Percentiles rank a stretch among this genome's conserved stretches.
Conservation (phyloP, 1,139 yeast genomes). For the Magnusiomyces magnusii region DNA sequence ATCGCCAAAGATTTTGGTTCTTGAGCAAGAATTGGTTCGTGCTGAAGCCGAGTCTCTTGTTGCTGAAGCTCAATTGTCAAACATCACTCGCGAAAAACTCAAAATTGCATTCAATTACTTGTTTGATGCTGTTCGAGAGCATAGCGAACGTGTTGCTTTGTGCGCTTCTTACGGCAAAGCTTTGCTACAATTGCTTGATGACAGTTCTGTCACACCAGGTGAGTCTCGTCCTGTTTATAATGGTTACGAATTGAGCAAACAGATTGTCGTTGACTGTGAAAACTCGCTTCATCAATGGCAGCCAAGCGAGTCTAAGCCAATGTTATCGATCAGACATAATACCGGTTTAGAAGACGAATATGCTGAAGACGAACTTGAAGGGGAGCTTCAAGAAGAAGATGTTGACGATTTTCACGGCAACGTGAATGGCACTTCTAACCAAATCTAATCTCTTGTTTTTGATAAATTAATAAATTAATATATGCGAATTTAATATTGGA, state of each 20-base stretch:
- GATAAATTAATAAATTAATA: too few relatives aligned
- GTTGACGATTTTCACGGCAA: too few relatives aligned
- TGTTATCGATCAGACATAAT: constrained; percentile 47
- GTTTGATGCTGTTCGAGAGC: constrained; percentile 94
- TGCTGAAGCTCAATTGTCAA: constrained; percentile 97
- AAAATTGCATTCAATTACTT: constrained; percentile 97
- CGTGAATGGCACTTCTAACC: too few relatives aligned
- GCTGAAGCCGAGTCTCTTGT: constrained; percentile 99
- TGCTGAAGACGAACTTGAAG: constrained; percentile 28
- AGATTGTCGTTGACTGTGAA: constrained; percentile 95
- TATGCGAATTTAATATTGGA: too few relatives aligned
- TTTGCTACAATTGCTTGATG: constrained; percentile 88
- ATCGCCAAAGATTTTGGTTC: constrained; percentile 87
- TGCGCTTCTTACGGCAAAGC: constrained; percentile 99
- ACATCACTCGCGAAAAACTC: constrained; percentile 95
- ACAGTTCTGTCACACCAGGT: constrained; percentile 97
- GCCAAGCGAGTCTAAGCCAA: constrained; percentile 31
- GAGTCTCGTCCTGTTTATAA: constrained; percentile 98
- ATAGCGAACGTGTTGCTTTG: constrained; percentile 91
- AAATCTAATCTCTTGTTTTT: too few relatives aligned
- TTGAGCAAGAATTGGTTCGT: constrained; percentile 97
- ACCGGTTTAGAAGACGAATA: constrained; percentile 51
- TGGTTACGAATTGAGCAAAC: constrained; percentile 97
- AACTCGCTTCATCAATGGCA: constrained; percentile 92
- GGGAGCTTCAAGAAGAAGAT: constrained; percentile 44